Base-by-base conservation (phyloP, 164 flowering plant species). In the Vitis cinerea region DNA sequence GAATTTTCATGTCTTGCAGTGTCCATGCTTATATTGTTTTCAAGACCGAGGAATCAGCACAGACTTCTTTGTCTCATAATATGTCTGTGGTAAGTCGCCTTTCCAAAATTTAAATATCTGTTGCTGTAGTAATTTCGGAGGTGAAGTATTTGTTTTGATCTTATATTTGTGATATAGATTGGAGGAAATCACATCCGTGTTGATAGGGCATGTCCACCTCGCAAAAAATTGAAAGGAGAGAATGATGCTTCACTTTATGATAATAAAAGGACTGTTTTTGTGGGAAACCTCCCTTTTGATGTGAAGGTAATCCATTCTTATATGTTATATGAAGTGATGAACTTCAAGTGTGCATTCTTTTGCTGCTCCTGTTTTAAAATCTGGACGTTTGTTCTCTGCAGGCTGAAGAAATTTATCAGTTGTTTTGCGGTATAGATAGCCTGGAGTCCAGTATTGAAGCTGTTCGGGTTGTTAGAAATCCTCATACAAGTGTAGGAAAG, bases 281-380 rank as follows among this genome's bases (percentile, higher is more conserved):
- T 95, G 65, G 98, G 99, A 57, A 95, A 95, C 73, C 87, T 95
- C 58, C 99, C 99, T 59, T 93, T 90, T 83, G 98, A 95, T 83
- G 97, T 90, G 55, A 90, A 93, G 94, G 99, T 93, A 56, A 77
- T 50, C 59, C 69, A 0, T 47, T 70, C 27, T 17, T 17, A 14
- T 31, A 9, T 64, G 48, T 10, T 37, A 4, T 27, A 66, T 54
- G 29, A 15, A 50, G 44, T 4, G 7, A 37, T 37, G 44, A 37
- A 37, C 44, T 16, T 66, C 44, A 12, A 8, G 19, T 52, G n/a
- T 30, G 8, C 10, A 9, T 17, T 13, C 12, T 50, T 63, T 14
- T 37, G 8, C 64, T 17, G 15, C 2, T 48, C 2, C 1, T 29
- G 27, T 69, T 0, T 71, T 52, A 30, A 58, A 30, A 31, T 50